These are phyloP conservation scores for Saxophila tyrrhenica DNA, from an alignment of 495 filamentous ascomycete genomes.

Conservation along the genomic window DNA sequence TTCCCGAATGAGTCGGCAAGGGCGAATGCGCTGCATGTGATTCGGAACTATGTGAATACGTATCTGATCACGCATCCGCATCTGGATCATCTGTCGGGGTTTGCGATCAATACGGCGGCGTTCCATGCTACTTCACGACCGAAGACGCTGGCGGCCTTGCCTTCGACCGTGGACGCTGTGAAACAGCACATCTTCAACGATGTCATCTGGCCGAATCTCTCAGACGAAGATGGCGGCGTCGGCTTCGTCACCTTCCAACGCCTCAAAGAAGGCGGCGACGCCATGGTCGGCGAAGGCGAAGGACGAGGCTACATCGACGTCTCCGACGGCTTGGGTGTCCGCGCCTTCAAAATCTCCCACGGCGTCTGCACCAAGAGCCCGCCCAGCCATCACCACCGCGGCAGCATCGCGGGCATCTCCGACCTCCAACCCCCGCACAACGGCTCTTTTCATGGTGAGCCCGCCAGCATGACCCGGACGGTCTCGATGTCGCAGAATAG, in stretches of 20 bases:
- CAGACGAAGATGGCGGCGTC: conserved; percentile 88
- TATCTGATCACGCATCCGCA: conserved; percentile 91
- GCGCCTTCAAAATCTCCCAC: conserved; percentile 71
- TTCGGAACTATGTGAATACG: conserved; percentile 66
- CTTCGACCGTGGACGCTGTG: conserved; percentile 73
- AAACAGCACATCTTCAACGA: conserved; percentile 96
- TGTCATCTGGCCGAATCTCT: conserved; percentile 93
- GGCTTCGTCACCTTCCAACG: conserved; percentile 86
- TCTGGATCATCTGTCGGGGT: conserved; percentile 81
- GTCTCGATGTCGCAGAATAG: conserved; percentile 4
- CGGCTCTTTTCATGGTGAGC: conserved; percentile 25
- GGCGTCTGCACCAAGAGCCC: conserved; percentile 72
- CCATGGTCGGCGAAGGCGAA: conserved; percentile 63
- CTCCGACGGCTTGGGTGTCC: conserved; percentile 67
- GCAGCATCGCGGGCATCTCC: conserved; percentile 25
- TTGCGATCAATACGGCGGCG: conserved; percentile 84
- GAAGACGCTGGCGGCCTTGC: conserved; percentile 74
- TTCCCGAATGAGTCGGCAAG: conserved; percentile 48
- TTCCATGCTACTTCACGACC: conserved; percentile 60
- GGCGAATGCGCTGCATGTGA: conserved; percentile 70
- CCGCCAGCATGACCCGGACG: conserved; percentile 4
- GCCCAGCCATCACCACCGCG: conserved; percentile 22
- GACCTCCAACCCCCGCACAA: conserved; percentile 41
- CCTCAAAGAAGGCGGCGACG: conserved; percentile 75
- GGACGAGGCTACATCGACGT: conserved; percentile 73